Conservation (phyloP, 2,329 filamentous ascomycete species). For the Penicillium crustosum region DNA sequence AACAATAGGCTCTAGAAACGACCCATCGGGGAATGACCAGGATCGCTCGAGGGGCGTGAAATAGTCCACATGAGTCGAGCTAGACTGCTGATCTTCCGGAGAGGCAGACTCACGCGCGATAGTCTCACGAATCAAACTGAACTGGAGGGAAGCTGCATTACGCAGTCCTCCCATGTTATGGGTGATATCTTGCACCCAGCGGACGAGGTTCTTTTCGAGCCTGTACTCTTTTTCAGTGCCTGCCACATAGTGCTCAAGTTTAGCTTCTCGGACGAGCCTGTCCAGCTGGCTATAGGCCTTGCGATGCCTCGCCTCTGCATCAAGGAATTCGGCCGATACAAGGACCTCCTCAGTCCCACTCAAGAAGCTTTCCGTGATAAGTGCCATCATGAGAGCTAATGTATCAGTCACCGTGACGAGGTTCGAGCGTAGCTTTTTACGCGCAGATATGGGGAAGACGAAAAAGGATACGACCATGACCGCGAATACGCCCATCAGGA, state of each 20-base stretch:
- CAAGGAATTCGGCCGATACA: constrained; percentile 62
- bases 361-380: constrained; percentile 80
- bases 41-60: constrained; percentile 27
- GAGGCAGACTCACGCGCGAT: constrained; percentile 23
- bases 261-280: constrained; percentile 78
- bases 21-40: constrained; percentile 45
- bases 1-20: constrained; percentile 60
- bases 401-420: constrained; percentile 72
- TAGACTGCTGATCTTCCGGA: constrained; percentile 15
- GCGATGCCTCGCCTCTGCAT: constrained; percentile 63
- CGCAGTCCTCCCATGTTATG: constrained; percentile 88
- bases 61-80: constrained; percentile 20
- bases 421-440: constrained; percentile 69
- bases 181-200: constrained; percentile 78
- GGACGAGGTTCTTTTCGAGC: constrained; percentile 75
- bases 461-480: constrained; percentile 74
- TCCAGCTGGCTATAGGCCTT: constrained; percentile 68
- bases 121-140: constrained; percentile 72
- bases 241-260: constrained; percentile 80
- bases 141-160: constrained; percentile 86
- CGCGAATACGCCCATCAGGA: constrained; percentile 72
- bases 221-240: constrained; percentile 77
- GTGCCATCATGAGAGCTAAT: constrained; percentile 75
- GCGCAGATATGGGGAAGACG: constrained; percentile 75
- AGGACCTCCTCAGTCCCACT: constrained; percentile 79